A percentile compares a stretch with the other conserved stretches of the same genome.
Conservation (phyloP, 2,329 filamentous ascomycete species). For the Pseudofabraea citricarpa region DNA sequence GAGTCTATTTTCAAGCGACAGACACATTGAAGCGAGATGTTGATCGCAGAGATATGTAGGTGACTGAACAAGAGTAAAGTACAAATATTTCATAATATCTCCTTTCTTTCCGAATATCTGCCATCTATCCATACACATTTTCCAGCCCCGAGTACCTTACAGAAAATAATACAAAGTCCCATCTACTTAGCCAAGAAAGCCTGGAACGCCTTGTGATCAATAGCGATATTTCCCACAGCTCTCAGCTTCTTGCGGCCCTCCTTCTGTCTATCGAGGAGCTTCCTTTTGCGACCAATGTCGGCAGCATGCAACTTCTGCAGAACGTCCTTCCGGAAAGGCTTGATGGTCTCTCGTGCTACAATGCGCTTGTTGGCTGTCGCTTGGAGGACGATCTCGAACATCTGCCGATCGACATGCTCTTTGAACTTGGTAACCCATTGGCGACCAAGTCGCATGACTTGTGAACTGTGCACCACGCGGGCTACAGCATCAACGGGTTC, state of each 20-base stretch:
- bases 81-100: too few species aligned
- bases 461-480: conserved; percentile 79
- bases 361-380: conserved; percentile 78
- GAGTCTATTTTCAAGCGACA: too few species aligned
- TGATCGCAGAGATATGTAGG: too few species aligned
- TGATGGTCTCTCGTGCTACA: conserved; percentile 88
- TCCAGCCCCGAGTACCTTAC: too few species aligned
- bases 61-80: too few species aligned
- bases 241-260: conserved; percentile 85
- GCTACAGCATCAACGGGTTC: conserved; percentile 88
- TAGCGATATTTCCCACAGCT: conserved; percentile 85
- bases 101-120: too few species aligned
- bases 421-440: conserved; percentile 96
- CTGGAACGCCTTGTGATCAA: conserved; percentile 94
- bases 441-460: conserved; percentile 74
- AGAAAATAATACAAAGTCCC: background rate
- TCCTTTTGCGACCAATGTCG: conserved; percentile 76
- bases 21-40: too few species aligned
- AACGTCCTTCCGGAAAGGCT: conserved; percentile 95
- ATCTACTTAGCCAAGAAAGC: conserved; percentile 77
- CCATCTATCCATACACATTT: too few species aligned
- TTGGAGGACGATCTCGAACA: conserved; percentile 97
- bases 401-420: conserved; percentile 90
- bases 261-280: conserved; percentile 95
- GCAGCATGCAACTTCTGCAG: conserved; percentile 88